phyloP scores from a whole-genome alignment of 2,329 filamentous ascomycete species.

The Pseudocercospora cruenta region DNA sequence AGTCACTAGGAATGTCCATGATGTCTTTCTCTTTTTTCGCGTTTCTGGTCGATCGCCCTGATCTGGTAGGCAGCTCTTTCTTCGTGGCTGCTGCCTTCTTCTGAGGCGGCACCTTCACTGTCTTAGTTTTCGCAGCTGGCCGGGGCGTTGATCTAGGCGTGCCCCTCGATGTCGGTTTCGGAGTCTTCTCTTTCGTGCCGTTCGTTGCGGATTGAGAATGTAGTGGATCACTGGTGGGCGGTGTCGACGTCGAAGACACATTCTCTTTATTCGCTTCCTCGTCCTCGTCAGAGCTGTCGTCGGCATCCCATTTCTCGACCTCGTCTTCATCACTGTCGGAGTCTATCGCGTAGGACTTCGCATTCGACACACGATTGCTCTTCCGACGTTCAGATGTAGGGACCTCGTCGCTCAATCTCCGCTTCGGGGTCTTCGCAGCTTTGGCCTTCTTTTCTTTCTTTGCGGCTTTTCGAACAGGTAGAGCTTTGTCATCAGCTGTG shows the following conservation, averaged over 20 bases:
- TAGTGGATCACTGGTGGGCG: slow-evolving; percentile 36
- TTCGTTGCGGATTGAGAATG: slow-evolving; percentile 9
- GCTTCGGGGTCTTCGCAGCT: slow-evolving; percentile 38
- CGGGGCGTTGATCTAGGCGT: not conserved
- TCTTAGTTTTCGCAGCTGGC: slow-evolving; percentile 6
- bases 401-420: slow-evolving; percentile 41
- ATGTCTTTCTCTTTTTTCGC: slow-evolving; percentile 31
- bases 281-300: slow-evolving; percentile 26
- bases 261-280: slow-evolving; percentile 35
- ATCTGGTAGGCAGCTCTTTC: slow-evolving; percentile 25
- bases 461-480: slow-evolving; percentile 41
- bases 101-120: slow-evolving; percentile 15
- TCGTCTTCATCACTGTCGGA: slow-evolving; percentile 45
- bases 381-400: slow-evolving; percentile 48
- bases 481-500: slow-evolving; percentile 32
- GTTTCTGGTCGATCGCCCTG: slow-evolving; percentile 19
- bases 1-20: slow-evolving; percentile 31
- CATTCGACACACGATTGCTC: slow-evolving; percentile 45
- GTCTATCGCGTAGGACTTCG: slow-evolving; percentile 51
- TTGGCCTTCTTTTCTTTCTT: slow-evolving; percentile 44
- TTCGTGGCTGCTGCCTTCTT: slow-evolving; percentile 20
- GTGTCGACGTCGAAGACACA: slow-evolving; percentile 34
- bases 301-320: slow-evolving; percentile 37
- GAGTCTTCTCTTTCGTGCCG: slow-evolving; percentile 6
- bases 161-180: slow-evolving; percentile 4